phyloP scores from a whole-genome alignment of 202 grass and related monocot genomes.

The Dendrocalamus latiflorus region DNA sequence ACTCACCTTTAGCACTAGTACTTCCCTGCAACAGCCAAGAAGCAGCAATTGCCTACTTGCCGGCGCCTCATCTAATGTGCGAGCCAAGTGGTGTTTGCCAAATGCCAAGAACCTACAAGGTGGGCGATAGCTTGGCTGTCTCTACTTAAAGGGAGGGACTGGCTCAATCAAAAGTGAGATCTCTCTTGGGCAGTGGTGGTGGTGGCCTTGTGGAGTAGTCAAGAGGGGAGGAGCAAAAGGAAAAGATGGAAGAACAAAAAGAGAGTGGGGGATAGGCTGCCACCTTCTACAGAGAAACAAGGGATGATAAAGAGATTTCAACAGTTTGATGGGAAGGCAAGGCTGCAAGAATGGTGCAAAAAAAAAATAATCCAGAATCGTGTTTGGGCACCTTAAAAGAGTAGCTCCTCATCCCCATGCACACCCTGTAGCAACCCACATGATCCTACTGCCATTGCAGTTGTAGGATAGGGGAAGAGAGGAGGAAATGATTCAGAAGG shows the following conservation, averaged over 20 bases:
- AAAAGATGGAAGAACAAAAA: constrained; percentile 61
- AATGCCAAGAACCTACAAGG: constrained; percentile 27
- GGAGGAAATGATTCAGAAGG: background rate
- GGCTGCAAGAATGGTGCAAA: constrained; percentile 38
- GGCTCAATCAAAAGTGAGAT: background rate
- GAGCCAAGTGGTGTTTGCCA: background rate
- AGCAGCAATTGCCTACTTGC: background rate
- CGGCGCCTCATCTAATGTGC: background rate
- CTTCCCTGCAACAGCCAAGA: background rate
- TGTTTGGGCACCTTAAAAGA: constrained; percentile 49
- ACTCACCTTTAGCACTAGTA: constrained; percentile 28
- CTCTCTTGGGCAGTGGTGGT: constrained; percentile 16
- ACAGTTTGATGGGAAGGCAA: constrained; percentile 18
- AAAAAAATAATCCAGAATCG: constrained; percentile 44
- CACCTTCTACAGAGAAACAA: constrained; percentile 35
- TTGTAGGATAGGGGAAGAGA: background rate
- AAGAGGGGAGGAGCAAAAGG: constrained; percentile 48
- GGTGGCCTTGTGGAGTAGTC: constrained; percentile 24
- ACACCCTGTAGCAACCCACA: constrained; percentile 15
- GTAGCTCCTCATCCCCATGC: constrained; percentile 20
- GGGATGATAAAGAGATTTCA: background rate
- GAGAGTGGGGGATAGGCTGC: constrained; percentile 9
- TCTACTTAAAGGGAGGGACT: constrained; percentile 30
- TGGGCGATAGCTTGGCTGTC: constrained; percentile 10
- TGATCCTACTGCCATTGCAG: background rate